A percentile compares a stretch with the other conserved stretches of the same genome.
Conservation (phyloP, 1,284 basidiomycete genomes). For the Fistulinella staudtii region DNA sequence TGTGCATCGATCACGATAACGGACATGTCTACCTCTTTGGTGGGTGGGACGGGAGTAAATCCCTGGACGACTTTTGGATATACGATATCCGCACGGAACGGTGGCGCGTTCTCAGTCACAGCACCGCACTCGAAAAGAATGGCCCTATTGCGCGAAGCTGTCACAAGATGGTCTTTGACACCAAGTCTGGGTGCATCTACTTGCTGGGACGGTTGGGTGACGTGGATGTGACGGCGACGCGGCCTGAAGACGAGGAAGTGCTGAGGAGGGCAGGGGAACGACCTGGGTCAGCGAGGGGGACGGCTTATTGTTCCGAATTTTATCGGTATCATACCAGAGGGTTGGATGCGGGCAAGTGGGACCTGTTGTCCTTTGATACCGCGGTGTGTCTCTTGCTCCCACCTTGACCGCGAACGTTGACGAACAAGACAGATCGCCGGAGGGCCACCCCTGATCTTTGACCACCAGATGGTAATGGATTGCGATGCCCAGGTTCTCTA, state of each 20-base stretch:
- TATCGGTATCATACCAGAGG: constrained; percentile 68
- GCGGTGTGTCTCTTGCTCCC: constrained; percentile 37
- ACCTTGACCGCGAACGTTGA: not conserved
- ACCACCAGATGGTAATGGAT: constrained; percentile 81
- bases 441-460: constrained; percentile 73
- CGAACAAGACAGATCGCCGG: constrained; percentile 44
- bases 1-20: constrained; percentile 70
- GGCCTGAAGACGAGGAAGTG: constrained; percentile 25
- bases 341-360: constrained; percentile 60
- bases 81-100: constrained; percentile 60
- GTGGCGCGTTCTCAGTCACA: constrained; percentile 62
- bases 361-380: constrained; percentile 59
- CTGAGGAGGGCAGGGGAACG: constrained; percentile 25
- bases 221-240: constrained; percentile 36
- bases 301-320: constrained; percentile 55
- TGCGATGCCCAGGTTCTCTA: constrained; percentile 69
- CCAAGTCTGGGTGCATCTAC: constrained; percentile 68
- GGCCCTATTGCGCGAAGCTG: constrained; percentile 74
- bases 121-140: constrained; percentile 53
- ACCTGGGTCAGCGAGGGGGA: constrained; percentile 17
- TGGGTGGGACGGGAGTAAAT: constrained; percentile 73
- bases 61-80: constrained; percentile 78
- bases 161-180: constrained; percentile 81
- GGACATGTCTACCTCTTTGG: constrained; percentile 74
- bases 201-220: constrained; percentile 62